Evolutionary conservation across 2,329 filamentous ascomycete genomes (phyloP).

Genomic region (Trichoderma cornu-damae): DNA sequence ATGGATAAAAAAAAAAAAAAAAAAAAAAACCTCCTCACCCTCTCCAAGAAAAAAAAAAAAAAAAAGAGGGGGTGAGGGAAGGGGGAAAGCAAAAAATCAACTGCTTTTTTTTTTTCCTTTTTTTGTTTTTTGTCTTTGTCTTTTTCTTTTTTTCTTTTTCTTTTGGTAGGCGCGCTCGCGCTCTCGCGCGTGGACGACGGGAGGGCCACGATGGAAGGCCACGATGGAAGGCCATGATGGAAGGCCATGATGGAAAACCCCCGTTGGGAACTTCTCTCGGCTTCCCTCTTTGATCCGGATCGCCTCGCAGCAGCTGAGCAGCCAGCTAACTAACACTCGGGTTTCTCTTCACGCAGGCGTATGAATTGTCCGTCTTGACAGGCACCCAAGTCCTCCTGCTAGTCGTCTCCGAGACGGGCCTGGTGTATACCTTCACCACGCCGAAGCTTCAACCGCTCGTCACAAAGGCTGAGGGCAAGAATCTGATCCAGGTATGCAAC

Average conservation of each 20-base stretch:
- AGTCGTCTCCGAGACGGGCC: constrained; percentile 92
- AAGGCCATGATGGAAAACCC: not conserved
- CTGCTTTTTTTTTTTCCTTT: too few species aligned
- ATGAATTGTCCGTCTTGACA: constrained; percentile 94
- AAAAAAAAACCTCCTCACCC: too few species aligned
- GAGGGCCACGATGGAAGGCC: not conserved
- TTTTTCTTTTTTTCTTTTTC: not conserved
- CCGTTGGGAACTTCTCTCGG: too few species aligned
- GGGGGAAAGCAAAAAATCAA: too few species aligned
- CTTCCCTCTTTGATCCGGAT: constrained; percentile 11
- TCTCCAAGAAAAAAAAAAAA: too few species aligned
- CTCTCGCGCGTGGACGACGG: not conserved
- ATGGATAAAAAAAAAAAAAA: too few species aligned
- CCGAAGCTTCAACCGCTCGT: constrained; percentile 97
- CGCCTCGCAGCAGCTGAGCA: not conserved
- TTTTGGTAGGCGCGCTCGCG: not conserved
- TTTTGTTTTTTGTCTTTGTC: too few species aligned
- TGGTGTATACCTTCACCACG: constrained; percentile 97
- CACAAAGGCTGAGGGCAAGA: constrained; percentile 98
- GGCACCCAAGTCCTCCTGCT: constrained; percentile 95
- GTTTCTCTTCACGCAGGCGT: constrained; percentile 58
- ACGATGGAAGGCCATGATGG: not conserved
- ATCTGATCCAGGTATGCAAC: constrained; percentile 83
- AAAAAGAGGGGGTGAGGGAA: too few species aligned
- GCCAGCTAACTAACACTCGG: constrained; percentile 23